phyloP scores from a whole-genome alignment of 2,329 filamentous ascomycete genomes.

The Paracoccidioides lutzii region DNA sequence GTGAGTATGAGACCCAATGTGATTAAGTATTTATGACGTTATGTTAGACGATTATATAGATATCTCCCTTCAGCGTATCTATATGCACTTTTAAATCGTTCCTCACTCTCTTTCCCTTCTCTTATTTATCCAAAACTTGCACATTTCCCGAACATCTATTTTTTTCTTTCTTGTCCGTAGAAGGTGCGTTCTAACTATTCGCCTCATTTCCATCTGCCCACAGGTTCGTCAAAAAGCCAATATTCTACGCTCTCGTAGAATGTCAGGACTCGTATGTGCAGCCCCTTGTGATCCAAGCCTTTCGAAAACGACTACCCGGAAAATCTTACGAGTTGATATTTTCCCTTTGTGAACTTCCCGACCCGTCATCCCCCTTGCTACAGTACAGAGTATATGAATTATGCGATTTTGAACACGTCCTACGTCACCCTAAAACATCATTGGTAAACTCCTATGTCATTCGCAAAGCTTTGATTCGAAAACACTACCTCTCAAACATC shows the following conservation, averaged over 20 bases:
- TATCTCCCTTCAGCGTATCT: slow-evolving; percentile 10
- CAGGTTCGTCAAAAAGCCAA: slow-evolving; percentile 11
- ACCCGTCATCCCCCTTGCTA: slow-evolving; percentile 42
- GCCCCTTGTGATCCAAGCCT: slow-evolving; percentile 63
- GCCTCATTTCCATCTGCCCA: background rate
- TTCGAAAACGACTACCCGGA: slow-evolving; percentile 48
- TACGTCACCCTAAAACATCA: slow-evolving; percentile 46
- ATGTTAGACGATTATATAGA: slow-evolving; percentile 19
- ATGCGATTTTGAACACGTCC: slow-evolving; percentile 68
- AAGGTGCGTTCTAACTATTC: slow-evolving; percentile 7
- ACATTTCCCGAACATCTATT: background rate
- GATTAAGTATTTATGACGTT: slow-evolving; percentile 9
- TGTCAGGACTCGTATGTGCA: slow-evolving; percentile 88
- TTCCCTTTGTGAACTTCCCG: slow-evolving; percentile 36
- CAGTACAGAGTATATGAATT: slow-evolving; percentile 80
- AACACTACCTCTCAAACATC: slow-evolving; percentile 81
- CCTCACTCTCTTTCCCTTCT: background rate
- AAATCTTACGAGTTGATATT: slow-evolving; percentile 44
- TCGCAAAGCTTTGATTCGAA: slow-evolving; percentile 88
- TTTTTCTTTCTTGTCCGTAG: background rate
- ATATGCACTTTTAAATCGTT: background rate
- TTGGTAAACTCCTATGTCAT: slow-evolving; percentile 87
- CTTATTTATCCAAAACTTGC: background rate
- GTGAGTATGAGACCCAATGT: slow-evolving; percentile 46
- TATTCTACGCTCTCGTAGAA: slow-evolving; percentile 59